A percentile compares a stretch with the other conserved stretches of the same genome.
Conservation (phyloP, 495 filamentous ascomycete species). For the Penicillium mononematosum region DNA sequence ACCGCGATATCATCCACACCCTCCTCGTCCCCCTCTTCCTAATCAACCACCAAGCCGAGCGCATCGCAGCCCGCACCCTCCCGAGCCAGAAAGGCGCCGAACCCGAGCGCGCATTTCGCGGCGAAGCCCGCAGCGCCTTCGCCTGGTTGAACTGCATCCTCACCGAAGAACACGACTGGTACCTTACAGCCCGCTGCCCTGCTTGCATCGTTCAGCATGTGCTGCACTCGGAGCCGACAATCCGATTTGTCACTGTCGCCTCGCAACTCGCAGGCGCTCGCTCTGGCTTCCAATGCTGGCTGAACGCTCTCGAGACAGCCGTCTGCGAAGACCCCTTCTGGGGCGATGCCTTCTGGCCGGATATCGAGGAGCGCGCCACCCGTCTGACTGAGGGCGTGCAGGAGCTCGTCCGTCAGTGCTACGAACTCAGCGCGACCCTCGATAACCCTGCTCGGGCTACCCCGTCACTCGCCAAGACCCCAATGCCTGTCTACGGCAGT, state of each 20-base stretch:
- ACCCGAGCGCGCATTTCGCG: conserved; percentile 58
- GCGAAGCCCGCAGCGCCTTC: conserved; percentile 58
- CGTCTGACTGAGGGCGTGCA: conserved; percentile 52
- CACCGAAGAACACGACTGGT: conserved; percentile 58
- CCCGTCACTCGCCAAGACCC: conserved; percentile 23
- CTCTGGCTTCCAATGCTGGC: conserved; percentile 55
- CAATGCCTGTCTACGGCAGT: conserved; percentile 16
- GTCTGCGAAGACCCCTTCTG: conserved; percentile 56
- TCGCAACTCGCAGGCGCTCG: conserved; percentile 50
- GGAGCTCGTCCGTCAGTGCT: conserved; percentile 53
- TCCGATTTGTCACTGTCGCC: conserved; percentile 57
- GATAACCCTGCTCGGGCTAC: conserved; percentile 28
- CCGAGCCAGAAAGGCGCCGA: conserved; percentile 49
- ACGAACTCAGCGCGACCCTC: conserved; percentile 42
- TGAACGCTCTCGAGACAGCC: conserved; percentile 51
- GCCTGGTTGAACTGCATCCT: conserved; percentile 62
- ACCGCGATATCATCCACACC: conserved; percentile 61
- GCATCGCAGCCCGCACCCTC: conserved; percentile 47
- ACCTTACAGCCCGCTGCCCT: conserved; percentile 55
- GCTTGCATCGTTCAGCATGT: conserved; percentile 55
- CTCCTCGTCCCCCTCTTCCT: conserved; percentile 57
- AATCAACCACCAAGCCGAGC: conserved; percentile 53
- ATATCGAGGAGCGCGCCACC: conserved; percentile 53
- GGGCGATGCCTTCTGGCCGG: conserved; percentile 55
- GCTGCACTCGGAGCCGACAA: conserved; percentile 57